Base-by-base conservation (phyloP, 139 green algal species). In the Trebouxia sp. region DNA sequence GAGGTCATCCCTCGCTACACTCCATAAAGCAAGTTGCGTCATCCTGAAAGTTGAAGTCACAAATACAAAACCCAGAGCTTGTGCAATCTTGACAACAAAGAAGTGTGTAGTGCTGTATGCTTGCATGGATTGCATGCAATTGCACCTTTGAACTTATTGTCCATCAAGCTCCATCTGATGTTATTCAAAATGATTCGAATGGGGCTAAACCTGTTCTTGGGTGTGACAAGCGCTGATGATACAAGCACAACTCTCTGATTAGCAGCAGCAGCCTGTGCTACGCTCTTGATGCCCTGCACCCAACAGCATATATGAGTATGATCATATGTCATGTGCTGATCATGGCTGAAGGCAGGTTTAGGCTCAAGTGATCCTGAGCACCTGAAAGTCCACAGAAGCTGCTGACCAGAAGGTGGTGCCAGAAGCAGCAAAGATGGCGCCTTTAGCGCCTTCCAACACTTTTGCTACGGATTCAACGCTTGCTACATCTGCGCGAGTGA, bases 171-270 rank as follows among this genome's bases (percentile, higher is more conserved):
- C 77, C 78, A 94, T 24, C 88, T 83, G 15, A 94, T 86, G 88
- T 92, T 95, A 86, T 94, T 95, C 5, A 95, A 86, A 43, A 95
- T 50, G 8, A 94, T 66, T 9, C 91, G 85, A 8, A 95, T 83
- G 1, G 89, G 89, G 72, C 93, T 24, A 43, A 85, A 87, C 78
- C 82, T 81, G 87, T 94, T 91, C 37, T 88, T 80, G 24, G 87
- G 85, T 30, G 81, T 80, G 7, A 93, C 90, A 30, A 94, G 82
- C 66, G 86, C 86, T 3, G 86, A 90, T 6, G 85, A 91, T 1
- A 94, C 85, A 7, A 94, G 80, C 70, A 95, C 89, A 6, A 94
- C 81, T 1, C 62, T 81, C 7, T 83, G 26, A 22, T 76, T 39
- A 0, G 35, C 85, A 22, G 53, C 26, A 20, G 79, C 76, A 1